phyloP scores from a whole-genome alignment of 129 eudicot species.

The Flaveria ramosissima region DNA sequence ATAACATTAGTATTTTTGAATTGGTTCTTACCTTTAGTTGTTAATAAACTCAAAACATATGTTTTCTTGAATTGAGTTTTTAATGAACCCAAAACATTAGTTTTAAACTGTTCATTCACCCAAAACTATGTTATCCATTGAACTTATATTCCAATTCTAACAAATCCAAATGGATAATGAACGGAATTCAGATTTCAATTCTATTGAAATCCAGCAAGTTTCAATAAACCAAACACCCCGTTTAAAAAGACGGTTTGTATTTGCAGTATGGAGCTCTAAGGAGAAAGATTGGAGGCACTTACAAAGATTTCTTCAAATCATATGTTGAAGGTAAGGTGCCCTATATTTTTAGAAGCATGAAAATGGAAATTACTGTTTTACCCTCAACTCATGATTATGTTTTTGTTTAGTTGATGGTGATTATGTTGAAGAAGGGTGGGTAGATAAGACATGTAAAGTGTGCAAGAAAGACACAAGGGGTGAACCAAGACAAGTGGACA shows the following conservation, averaged over 20 bases:
- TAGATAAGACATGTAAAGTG: constrained; percentile 92
- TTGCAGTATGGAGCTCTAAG: constrained; percentile 94
- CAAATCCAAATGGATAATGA: not conserved
- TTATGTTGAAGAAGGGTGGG: constrained; percentile 99
- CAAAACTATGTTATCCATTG: not conserved
- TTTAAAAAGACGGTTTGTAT: not conserved
- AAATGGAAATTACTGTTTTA: not conserved
- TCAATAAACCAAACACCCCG: not conserved
- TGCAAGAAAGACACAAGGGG: constrained; percentile 92
- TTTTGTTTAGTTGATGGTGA: constrained; percentile 70
- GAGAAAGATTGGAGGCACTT: constrained; percentile 98
- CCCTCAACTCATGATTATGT: not conserved
- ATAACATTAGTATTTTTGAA: no score
- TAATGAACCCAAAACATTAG: not conserved
- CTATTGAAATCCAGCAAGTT: not conserved
- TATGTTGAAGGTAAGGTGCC: constrained; percentile 75
- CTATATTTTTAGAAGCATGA: constrained; percentile 1
- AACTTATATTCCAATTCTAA: not conserved
- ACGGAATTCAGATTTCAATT: not conserved
- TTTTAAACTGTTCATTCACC: not conserved
- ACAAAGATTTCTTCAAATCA: constrained; percentile 97
- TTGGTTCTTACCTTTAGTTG: not conserved
- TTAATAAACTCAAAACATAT: not conserved
- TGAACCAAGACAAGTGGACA: constrained; percentile 83
- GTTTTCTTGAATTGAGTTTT: not conserved